Evolutionary conservation across 805 yeast species (phyloP).

Genomic region (Candida broadrunensis): DNA sequence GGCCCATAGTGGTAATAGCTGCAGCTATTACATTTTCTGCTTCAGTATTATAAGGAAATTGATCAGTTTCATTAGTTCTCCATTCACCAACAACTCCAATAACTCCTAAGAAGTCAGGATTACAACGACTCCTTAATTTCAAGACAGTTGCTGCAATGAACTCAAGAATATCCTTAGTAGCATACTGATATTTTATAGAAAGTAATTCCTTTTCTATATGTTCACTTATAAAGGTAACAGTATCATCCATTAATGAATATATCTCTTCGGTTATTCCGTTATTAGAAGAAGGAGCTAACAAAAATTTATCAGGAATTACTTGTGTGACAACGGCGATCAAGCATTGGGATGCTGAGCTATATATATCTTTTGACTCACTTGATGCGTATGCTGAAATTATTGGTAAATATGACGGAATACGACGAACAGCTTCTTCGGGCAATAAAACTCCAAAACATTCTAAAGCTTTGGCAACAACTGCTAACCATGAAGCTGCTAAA

Average conservation of each 20-base stretch:
- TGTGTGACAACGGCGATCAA: conserved; percentile 73
- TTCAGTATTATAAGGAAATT: conserved; percentile 65
- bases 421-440: conserved; percentile 46
- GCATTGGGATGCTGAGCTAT: conserved; percentile 81
- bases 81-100: conserved; percentile 78
- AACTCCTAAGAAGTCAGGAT: conserved; percentile 67
- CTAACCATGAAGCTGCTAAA: conserved; percentile 92
- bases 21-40: conserved; percentile 80
- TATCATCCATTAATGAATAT: conserved; percentile 55
- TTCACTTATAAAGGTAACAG: conserved; percentile 50
- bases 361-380: conserved; percentile 63
- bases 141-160: conserved; percentile 60
- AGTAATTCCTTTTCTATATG: conserved; percentile 55
- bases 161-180: conserved; percentile 72
- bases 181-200: conserved; percentile 70
- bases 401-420: conserved; percentile 47
- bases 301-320: conserved; percentile 56
- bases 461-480: conserved; percentile 83
- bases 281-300: conserved; percentile 48
- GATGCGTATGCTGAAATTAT: conserved; percentile 62
- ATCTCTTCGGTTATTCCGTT: conserved; percentile 44
- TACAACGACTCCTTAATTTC: conserved; percentile 60
- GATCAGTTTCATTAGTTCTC: conserved; percentile 73
- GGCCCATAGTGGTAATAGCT: conserved; percentile 80
- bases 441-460: conserved; percentile 34